phyloP scores from a whole-genome alignment of 164 flowering plant genomes.

The Vitis rotundifolia region DNA sequence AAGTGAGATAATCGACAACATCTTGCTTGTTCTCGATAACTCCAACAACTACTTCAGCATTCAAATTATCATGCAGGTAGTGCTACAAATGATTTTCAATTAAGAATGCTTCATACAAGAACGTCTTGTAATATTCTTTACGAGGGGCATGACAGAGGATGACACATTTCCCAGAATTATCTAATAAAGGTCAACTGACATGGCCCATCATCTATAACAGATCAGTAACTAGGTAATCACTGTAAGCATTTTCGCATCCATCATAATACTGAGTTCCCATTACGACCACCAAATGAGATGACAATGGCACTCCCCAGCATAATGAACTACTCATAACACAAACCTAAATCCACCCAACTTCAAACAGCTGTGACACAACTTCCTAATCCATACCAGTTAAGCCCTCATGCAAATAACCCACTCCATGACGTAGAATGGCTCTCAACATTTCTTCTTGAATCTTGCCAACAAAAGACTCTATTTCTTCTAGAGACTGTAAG shows the following conservation, averaged over 20 bases:
- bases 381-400: conserved; percentile 69
- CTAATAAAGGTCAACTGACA: conserved; percentile 86
- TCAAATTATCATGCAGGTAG: conserved; percentile 83
- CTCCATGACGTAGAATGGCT: conserved; percentile 65
- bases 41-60: conserved; percentile 86
- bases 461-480: conserved; percentile 46
- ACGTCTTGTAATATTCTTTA: conserved; percentile 93
- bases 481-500: conserved; percentile 46
- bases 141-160: conserved; percentile 97
- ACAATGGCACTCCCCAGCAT: conserved; percentile 89
- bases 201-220: conserved; percentile 97
- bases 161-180: conserved; percentile 88
- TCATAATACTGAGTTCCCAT: conserved; percentile 99
- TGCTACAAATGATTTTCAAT: conserved; percentile 96
- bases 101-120: conserved; percentile 90
- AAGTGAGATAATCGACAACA: conserved; percentile 94
- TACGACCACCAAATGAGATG: conserved; percentile 92
- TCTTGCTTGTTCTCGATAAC: conserved; percentile 88
- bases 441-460: conserved; percentile 64
- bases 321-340: conserved; percentile 89
- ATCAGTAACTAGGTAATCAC: conserved; percentile 94
- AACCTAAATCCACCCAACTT: conserved; percentile 89
- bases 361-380: conserved; percentile 78
- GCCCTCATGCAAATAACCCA: conserved; percentile 94
- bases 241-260: conserved; percentile 91